Conservation (phyloP, 139 green algal species). For the Coelastrella sp. region DNA sequence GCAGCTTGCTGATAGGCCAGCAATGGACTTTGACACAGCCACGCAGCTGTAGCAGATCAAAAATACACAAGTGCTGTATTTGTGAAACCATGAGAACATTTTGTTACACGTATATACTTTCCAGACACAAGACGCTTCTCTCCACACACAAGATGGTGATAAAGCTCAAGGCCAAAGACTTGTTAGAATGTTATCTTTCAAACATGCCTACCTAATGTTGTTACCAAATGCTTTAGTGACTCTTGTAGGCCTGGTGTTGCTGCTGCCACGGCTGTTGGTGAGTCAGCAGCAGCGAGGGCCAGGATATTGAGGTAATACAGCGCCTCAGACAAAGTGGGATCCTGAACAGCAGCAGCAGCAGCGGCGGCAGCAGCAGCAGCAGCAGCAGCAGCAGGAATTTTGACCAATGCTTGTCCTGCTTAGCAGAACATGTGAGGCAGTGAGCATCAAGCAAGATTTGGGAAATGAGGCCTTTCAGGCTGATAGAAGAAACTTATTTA, state of each 20-base stretch:
- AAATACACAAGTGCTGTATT: no score
- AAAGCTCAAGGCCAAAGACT: neutral
- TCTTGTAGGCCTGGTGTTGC: neutral
- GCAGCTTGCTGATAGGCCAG: no score
- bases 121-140: neutral
- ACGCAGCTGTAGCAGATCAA: no score
- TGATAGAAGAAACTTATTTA: no score
- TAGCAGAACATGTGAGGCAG: neutral
- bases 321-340: conserved; percentile 51
- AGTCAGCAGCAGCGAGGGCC: conserved; percentile 38
- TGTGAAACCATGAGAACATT: no score
- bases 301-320: conserved; percentile 54
- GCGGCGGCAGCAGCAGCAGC: neutral
- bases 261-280: conserved; percentile 11
- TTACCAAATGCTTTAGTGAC: neutral
- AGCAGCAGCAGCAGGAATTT: neutral
- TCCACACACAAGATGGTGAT: neutral
- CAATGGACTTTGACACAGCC: no score
- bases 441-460: neutral
- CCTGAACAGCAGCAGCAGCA: neutral
- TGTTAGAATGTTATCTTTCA: no score
- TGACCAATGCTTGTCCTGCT: neutral
- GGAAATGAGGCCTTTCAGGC: no score
- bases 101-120: no score
- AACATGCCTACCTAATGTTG: neutral